These are phyloP conservation scores for Hypoxylon crocopeplum DNA, from an alignment of 495 filamentous ascomycete genomes.

Conservation along the genomic window DNA sequence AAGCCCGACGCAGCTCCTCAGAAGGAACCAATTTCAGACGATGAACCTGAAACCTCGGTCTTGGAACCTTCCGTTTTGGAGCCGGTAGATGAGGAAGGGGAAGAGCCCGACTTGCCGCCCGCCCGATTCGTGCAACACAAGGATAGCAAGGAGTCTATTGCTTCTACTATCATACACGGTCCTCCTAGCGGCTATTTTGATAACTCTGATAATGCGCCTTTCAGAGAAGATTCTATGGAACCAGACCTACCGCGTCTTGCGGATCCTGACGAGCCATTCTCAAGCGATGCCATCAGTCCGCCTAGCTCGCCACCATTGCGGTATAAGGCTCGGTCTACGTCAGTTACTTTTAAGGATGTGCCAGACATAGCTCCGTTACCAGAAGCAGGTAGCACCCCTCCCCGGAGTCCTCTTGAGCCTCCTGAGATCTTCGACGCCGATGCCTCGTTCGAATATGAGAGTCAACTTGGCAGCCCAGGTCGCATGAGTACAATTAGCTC, in stretches of 20 bases:
- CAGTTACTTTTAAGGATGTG: constrained; percentile 52
- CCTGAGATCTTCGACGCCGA: constrained; percentile 40
- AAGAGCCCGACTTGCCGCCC: constrained; percentile 42
- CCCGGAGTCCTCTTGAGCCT: constrained; percentile 30
- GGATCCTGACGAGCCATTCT: constrained; percentile 42
- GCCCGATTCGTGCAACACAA: constrained; percentile 32
- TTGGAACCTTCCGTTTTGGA: constrained; percentile 49
- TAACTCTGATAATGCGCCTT: constrained; percentile 33
- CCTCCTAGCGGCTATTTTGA: constrained; percentile 33
- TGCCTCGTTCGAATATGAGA: constrained; percentile 45
- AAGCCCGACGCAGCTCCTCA: constrained; percentile 2
- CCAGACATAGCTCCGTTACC: constrained; percentile 48
- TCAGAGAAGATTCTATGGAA: constrained; percentile 39
- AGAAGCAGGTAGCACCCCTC: constrained; percentile 30
- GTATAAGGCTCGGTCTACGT: constrained; percentile 47
- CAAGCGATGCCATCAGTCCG: constrained; percentile 47
- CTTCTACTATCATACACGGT: constrained; percentile 50
- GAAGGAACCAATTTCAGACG: constrained; percentile 25
- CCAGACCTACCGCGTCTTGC: constrained; percentile 46
- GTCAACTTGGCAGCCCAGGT: constrained; percentile 41
- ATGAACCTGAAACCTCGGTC: constrained; percentile 54
- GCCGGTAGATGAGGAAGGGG: constrained; percentile 39
- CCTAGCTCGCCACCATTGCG: constrained; percentile 53
- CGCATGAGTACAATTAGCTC: constrained; percentile 39
- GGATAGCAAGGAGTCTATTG: constrained; percentile 46